phyloP scores from a whole-genome alignment of 148 eudicot genomes.

The Rhododendron simsii region DNA sequence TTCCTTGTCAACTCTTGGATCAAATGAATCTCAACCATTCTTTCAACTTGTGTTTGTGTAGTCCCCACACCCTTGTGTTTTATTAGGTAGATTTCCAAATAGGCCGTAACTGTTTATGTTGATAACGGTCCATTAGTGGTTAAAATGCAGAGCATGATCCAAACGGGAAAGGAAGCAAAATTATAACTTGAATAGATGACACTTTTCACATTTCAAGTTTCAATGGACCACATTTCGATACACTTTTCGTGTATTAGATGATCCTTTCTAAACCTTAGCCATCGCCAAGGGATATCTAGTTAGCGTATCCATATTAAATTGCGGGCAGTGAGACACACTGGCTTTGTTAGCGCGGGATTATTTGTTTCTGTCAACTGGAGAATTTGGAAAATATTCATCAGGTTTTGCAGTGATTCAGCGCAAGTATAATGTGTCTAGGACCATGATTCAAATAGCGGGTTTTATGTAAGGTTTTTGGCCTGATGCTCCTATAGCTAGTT shows the following conservation, averaged over 20 bases:
- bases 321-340: background rate
- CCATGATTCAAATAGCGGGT: background rate
- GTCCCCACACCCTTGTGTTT: too few relatives aligned
- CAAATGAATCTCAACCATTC: too few relatives aligned
- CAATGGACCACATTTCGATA: background rate
- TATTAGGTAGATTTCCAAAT: background rate
- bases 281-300: background rate
- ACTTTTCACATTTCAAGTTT: background rate
- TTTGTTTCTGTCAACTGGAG: background rate
- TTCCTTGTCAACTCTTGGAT: too few relatives aligned
- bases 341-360: background rate
- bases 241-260: background rate
- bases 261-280: background rate
- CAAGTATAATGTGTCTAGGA: background rate
- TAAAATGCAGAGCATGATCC: background rate
- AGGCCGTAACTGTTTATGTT: background rate
- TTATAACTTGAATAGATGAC: background rate
- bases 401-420: background rate
- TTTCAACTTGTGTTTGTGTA: too few relatives aligned
- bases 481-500: background rate
- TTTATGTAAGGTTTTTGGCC: background rate
- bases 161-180: background rate
- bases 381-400: background rate
- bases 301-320: background rate
- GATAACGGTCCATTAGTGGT: background rate